Base-by-base conservation (phyloP, 306 rosid species). In the Fragaria ananassa region DNA sequence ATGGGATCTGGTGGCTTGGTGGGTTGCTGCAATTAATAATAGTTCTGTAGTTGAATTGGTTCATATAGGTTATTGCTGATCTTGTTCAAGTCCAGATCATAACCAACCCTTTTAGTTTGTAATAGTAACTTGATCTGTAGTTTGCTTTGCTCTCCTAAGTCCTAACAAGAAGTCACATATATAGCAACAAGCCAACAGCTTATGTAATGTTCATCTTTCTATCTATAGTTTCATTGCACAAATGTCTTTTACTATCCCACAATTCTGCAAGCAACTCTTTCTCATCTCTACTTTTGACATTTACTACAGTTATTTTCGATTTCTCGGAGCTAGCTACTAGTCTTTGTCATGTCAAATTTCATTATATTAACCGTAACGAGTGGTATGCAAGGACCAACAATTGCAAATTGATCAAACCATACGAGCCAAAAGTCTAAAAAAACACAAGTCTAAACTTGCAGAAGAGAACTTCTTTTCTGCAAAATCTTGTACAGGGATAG, bases 1-100 rank as follows among this genome's bases (percentile, higher is more conserved):
- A 81, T 75, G 85, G 85, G 54, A 74, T 90, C 31, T 85, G 87
- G 85, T 87, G 89, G 84, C 76, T 53, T 75, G 73, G 72, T 70
- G 23, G 80, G 60, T 62, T 63, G 64, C 75, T 83, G 79, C 73
- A 77, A 44, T 76, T 83, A 23, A 45, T 85, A 71, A 75, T 84
- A 78, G 66, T 79, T 79, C 66, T 81, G 61, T 41, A 81, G n/a
- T 17, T 76, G 54, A 70, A 46, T 74, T 67, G 21, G 66, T 53
- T 65, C 41, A 35, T 44, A 64, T 76, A 85, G 84, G 71, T 71
- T 70, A 70, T 25, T 76, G 58, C 63, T 80, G 70, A 47, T 29
- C 75, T 63, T 74, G 49, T 42, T 49, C 70, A 58, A 41, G 3
- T 65, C 70, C 45, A 46, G 42, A 62, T 47, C 58, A 64, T 81